Evolutionary conservation across 371 early-diverging fungal genomes (phyloP).

Genomic region (Saksenaea oblongispora): DNA sequence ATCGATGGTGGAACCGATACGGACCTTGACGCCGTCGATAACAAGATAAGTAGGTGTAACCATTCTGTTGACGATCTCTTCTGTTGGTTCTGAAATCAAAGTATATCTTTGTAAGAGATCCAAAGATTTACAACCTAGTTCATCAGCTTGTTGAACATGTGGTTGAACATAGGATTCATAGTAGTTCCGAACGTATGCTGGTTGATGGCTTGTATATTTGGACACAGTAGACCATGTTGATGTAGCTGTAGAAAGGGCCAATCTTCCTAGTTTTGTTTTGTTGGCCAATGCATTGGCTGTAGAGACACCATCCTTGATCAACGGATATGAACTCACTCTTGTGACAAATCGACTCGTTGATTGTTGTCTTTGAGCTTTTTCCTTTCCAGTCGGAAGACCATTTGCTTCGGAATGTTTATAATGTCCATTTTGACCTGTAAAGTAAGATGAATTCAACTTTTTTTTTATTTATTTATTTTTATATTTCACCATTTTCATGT

Average conservation of each 20-base stretch:
- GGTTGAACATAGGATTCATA: constrained; percentile 52
- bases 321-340: constrained; percentile 63
- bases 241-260: constrained; percentile 48
- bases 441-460: background rate
- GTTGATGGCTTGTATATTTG: constrained; percentile 35
- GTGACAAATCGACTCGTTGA: constrained; percentile 32
- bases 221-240: constrained; percentile 36
- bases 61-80: constrained; percentile 57
- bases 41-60: constrained; percentile 31
- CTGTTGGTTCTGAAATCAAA: constrained; percentile 58
- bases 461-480: background rate
- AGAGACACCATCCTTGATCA: constrained; percentile 61
- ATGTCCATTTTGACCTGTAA: constrained; percentile 26
- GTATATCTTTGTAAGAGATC: constrained; percentile 65
- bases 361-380: constrained; percentile 7
- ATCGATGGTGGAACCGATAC: constrained; percentile 24
- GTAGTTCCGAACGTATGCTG: constrained; percentile 51
- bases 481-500: background rate
- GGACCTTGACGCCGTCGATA: constrained; percentile 32
- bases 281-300: constrained; percentile 47
- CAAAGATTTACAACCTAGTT: constrained; percentile 67
- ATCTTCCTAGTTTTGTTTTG: constrained; percentile 50
- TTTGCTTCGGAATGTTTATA: constrained; percentile 30
- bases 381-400: constrained; percentile 12
- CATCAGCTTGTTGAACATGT: constrained; percentile 60